Base-by-base conservation (phyloP, 2,329 filamentous ascomycete species). In the Aspergillus tanneri region DNA sequence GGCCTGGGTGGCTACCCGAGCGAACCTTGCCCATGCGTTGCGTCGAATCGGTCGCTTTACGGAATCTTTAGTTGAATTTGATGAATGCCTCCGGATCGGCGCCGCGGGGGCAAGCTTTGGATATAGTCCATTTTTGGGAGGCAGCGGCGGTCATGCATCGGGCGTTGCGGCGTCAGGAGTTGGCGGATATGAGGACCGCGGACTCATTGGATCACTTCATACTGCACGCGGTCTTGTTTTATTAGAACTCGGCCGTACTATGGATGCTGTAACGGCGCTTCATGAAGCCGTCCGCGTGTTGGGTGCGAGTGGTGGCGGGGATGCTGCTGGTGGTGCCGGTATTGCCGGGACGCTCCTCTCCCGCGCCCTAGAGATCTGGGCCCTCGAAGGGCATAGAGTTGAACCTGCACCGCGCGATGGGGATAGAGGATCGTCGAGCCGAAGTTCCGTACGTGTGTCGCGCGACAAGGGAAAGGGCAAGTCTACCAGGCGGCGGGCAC, bases 11-110 rank as follows among this genome's bases (percentile, higher is more conserved):
- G 83, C 89, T 2, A 91, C 88, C 0, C 83, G 90, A 30, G 88
- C 88, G 3, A 99, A 99, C 61, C 79, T 99, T 12, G 95, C 85
- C 0, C 93, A 99, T 65, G 87, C 92, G 0, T 86, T 90, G 54
- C 83, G 93, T 44, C 84, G 90, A 14, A 72, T 87, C 46, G 80
- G 84, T 1, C 77, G 82, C 47, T 84, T 85, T 56, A 78, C 85
- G 23, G 82, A 87, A 44, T 87, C 92, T 0, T 77, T 97, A 9
- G 78, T 77, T 2, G 82, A 92, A 63, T 97, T 96, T 60, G 88
- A 96, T 55, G 86, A 91, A 61, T 93, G 95, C 23, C 78, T 96
- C 23, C 80, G 92, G 10, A 82, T 88, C 38, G 89, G 90, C 6
- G 71, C 76, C 21, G 86, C 86, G 35, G 90, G 91, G 56, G 87